Percentiles rank a stretch among this genome's conserved stretches.
phyloP scores from a whole-genome alignment of 139 green algal genomes.

The Coccomyxa sp. region DNA sequence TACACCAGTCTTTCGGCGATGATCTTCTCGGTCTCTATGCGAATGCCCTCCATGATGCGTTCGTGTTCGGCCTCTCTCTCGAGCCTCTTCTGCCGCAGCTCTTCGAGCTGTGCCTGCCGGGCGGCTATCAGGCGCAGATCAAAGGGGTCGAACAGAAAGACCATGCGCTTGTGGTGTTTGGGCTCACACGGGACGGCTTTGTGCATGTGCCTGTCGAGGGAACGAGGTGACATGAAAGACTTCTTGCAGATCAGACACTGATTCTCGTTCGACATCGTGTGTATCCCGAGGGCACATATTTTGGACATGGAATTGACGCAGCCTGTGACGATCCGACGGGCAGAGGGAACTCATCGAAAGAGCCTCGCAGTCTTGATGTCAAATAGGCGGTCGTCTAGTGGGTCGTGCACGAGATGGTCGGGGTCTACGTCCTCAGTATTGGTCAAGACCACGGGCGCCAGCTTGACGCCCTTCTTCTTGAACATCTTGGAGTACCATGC shows the following conservation, averaged over 20 bases:
- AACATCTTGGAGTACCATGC: constrained; percentile 1
- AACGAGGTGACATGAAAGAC: not conserved
- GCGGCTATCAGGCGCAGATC: not conserved
- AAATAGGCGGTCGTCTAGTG: not conserved
- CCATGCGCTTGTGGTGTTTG: not conserved
- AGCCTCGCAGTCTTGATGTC: not conserved
- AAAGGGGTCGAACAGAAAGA: not conserved
- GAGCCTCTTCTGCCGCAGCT: not conserved
- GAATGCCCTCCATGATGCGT: not conserved
- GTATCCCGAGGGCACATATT: not conserved
- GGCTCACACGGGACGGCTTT: not conserved
- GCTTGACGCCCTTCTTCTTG: not conserved
- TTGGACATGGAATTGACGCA: not conserved
- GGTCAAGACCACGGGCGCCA: not conserved
- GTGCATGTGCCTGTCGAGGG: not conserved
- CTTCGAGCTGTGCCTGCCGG: not conserved
- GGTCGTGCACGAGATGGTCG: not conserved
- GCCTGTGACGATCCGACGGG: not conserved
- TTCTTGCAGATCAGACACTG: not conserved
- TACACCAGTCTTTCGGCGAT: not conserved
- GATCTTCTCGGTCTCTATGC: not conserved
- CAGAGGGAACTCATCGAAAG: not conserved
- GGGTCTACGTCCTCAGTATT: not conserved
- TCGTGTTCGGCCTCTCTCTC: not conserved
- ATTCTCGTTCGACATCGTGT: constrained; percentile 1